These are phyloP conservation scores for Lactarius tabidus DNA, from an alignment of 768 basidiomycete genomes.

Conservation along the genomic window DNA sequence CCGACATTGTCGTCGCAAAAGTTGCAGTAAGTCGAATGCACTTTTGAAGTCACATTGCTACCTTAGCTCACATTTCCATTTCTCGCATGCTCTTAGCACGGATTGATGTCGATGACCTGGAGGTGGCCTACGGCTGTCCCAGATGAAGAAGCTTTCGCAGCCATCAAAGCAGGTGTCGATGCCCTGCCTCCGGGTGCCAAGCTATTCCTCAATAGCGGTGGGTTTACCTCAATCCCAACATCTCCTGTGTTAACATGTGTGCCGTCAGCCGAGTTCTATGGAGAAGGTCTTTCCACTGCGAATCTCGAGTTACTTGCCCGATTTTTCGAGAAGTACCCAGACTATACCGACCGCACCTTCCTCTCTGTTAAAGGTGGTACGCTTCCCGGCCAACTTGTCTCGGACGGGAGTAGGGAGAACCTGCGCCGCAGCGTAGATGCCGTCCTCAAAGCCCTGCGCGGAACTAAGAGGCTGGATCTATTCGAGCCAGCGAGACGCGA, in stretches of 20 bases:
- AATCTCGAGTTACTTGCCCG: slow-evolving; percentile 47
- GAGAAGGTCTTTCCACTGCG: slow-evolving; percentile 36
- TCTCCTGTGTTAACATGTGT: not conserved
- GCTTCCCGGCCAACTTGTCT: not conserved
- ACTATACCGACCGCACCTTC: slow-evolving; percentile 43
- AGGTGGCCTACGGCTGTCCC: slow-evolving; percentile 39
- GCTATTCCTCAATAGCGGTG: slow-evolving; percentile 50
- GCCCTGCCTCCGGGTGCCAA: slow-evolving; percentile 43
- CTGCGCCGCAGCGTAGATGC: slow-evolving; percentile 44
- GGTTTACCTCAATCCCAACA: slow-evolving; percentile 7
- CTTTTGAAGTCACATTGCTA: not conserved
- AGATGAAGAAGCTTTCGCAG: slow-evolving; percentile 58
- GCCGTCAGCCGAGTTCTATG: slow-evolving; percentile 54
- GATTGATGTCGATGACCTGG: slow-evolving; percentile 61
- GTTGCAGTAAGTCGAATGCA: slow-evolving; percentile 35
- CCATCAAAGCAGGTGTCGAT: slow-evolving; percentile 51
- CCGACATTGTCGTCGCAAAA: slow-evolving; percentile 37
- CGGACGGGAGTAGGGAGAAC: slow-evolving; percentile 39
- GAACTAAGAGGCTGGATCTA: slow-evolving; percentile 54
- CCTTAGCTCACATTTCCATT: not conserved
- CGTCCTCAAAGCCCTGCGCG: slow-evolving; percentile 43
- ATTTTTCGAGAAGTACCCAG: slow-evolving; percentile 47
- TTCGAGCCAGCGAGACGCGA: slow-evolving; percentile 54
- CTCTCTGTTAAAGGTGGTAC: slow-evolving; percentile 44
- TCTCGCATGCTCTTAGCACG: slow-evolving; percentile 34